Evolutionary conservation across 2,329 filamentous ascomycete genomes (phyloP), one percentile per base, ranked within the genome.

Genomic region (Sclerotinia subarctica): DNA sequence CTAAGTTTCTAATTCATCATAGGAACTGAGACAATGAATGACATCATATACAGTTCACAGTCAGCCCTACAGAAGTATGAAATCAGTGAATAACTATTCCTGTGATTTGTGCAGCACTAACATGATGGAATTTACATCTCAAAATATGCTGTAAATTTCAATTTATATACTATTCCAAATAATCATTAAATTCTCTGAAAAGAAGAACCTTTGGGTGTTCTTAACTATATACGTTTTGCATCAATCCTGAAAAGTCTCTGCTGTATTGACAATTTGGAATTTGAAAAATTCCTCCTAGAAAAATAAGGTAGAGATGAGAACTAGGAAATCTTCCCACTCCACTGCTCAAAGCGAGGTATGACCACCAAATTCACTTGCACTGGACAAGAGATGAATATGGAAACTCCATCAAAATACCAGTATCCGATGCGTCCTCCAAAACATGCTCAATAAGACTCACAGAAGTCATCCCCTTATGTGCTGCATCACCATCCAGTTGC

Each of bases 391-490:
- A 35, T 11, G 46, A 44, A 26, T n/a, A 59, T 53, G 26, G 46
- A 29, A 60, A 59, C n/a, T 32, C 60, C 64, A 59, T 47, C 21
- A 46, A 29, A 66, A 60, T 42, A 47, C 32, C 29, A 32, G 32
- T 29, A 53, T 51, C 64, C 29, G 57, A 60, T 26, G 15, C 24
- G 15, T 44, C 53, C 64, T 52, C 11, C 44, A 66, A 13, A 32
- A 60, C n/a, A 24, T 60, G 35, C 29, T 38, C 21, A 35, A 35
- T 42, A 10, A 52, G n/a, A 51, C 54, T 58, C 24, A 26, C 19
- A 44, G 4, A 21, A 42, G 53, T 42, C 53, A 21, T 26, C 29
- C 29, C n/a, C 35, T 66, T 51, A 66, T 58, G 5, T 58, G 21
- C 24, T n/a, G 5, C 29, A 64, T 42, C 29, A 29, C 42, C 52